Evolutionary conservation across 169 alveolate genomes (phyloP), one percentile per base, ranked within the genome.

Genomic region (Plasmodium vinckei): DNA sequence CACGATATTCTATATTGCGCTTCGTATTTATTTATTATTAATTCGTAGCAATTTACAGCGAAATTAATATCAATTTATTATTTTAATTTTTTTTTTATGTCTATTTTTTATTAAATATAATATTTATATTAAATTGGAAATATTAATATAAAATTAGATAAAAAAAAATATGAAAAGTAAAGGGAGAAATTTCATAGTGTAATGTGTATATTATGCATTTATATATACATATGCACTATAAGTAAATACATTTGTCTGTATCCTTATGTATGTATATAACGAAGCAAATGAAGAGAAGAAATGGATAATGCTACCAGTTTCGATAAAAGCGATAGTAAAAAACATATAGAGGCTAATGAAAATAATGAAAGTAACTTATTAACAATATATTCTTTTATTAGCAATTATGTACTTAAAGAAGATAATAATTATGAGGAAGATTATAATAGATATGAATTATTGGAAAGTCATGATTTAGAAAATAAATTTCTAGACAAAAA

Each of bases 371-470:
- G 73, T 19, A 25, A 60, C 60, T 63, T 75, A 49, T 75, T 75
- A 56, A 75, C 88, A 1, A 75, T 75, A 42, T 75, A 75, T 49
- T 75, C 88, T 5, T 75, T 75, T 67, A 75, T 75, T 23, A 75
- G 88, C 65, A 75, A 64, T 51, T 75, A 75, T 63, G 73, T 75
- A 49, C 64, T 75, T 23, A 75, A 63, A 51, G 88, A 75, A 75
- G 88, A 75, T n/a, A 44, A 44, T 63, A 75, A 49, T 63, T 75
- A 75, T 63, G 88, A 75, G 33, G 88, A 75, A 63, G 64, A 75
- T 75, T 73, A 75, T n/a, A 75, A 56, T 42, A 75, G 73, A 56
- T 75, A 75, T 15, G 70, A 44, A 21, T 63, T 75, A 67, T 67
- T 75, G 47, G 88, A 75, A 42, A 75, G 68, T 54, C 88, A 75